Evolutionary conservation across 1,284 basidiomycete species (phyloP).

Genomic region (Mycena citricolor): DNA sequence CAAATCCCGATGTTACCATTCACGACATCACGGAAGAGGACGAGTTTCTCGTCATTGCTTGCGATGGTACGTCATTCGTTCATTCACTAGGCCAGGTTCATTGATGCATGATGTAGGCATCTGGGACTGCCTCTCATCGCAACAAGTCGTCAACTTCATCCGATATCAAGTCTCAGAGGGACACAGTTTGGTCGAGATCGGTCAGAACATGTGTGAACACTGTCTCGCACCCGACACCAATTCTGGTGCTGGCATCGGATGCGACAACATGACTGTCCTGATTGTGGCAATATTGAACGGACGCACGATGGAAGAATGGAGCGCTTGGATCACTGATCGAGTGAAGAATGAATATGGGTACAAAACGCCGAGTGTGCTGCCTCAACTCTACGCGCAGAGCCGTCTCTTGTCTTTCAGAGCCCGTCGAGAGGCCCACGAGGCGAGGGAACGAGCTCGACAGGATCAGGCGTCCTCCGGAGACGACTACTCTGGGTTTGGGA

Average conservation of each 20-base stretch:
- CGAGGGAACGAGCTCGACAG: constrained; percentile 53
- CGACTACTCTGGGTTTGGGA: constrained; percentile 26
- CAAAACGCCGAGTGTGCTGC: constrained; percentile 65
- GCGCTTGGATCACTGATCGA: constrained; percentile 85
- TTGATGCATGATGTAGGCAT: constrained; percentile 65
- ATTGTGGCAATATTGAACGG: constrained; percentile 88
- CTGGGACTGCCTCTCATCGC: constrained; percentile 96
- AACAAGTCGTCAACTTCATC: constrained; percentile 91
- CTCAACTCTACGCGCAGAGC: constrained; percentile 65
- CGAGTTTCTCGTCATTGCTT: constrained; percentile 95
- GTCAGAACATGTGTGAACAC: constrained; percentile 89
- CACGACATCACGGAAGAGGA: constrained; percentile 87
- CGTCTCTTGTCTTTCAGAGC: constrained; percentile 61
- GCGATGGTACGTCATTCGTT: constrained; percentile 74
- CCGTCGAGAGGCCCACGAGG: constrained; percentile 51
- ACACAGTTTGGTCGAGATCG: constrained; percentile 78
- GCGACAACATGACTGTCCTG: constrained; percentile 99
- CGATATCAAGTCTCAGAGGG: constrained; percentile 83
- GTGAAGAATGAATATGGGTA: constrained; percentile 76
- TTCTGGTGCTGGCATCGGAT: constrained; percentile 90
- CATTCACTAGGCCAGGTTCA: no score
- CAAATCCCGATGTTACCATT: constrained; percentile 87
- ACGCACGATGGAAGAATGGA: constrained; percentile 91
- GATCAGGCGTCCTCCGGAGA: constrained; percentile 33
- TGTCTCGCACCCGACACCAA: constrained; percentile 95